Conservation (phyloP, 2,329 filamentous ascomycete genomes). For the Phialophora verrucosa region DNA sequence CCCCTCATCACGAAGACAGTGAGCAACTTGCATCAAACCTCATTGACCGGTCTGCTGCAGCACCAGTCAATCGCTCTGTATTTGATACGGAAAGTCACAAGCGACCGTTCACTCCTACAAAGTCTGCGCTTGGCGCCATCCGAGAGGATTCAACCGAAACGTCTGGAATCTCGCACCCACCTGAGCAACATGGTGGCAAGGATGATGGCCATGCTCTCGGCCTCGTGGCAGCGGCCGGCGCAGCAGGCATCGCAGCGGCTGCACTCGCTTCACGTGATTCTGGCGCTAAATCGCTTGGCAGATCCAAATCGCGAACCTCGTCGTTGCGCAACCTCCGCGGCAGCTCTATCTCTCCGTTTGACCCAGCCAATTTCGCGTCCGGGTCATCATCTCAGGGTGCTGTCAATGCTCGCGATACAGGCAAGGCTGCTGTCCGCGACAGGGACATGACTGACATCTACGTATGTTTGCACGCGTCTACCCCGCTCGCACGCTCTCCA, state of each 20-base stretch:
- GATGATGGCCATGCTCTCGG: slow-evolving; percentile 41
- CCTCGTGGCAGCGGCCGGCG: slow-evolving; percentile 25
- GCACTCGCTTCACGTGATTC: slow-evolving; percentile 33
- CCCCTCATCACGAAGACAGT: slow-evolving; percentile 11
- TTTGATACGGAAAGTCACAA: slow-evolving; percentile 41
- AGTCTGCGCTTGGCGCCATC: slow-evolving; percentile 57
- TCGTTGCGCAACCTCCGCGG: slow-evolving; percentile 45
- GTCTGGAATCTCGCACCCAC: slow-evolving; percentile 14
- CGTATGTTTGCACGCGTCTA: slow-evolving; percentile 66
- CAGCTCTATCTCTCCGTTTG: slow-evolving; percentile 39
- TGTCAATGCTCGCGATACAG: slow-evolving; percentile 84
- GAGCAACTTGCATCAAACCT: slow-evolving; percentile 35
- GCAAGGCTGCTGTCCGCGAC: slow-evolving; percentile 60
- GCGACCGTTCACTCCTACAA: slow-evolving; percentile 44
- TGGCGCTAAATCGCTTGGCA: slow-evolving; percentile 39
- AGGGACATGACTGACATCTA: slow-evolving; percentile 92
- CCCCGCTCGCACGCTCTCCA: background rate
- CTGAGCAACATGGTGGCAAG: slow-evolving; percentile 50
- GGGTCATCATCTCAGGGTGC: slow-evolving; percentile 50
- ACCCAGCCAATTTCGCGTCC: slow-evolving; percentile 26
- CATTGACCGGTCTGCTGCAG: slow-evolving; percentile 28
- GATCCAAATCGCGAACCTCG: slow-evolving; percentile 53
- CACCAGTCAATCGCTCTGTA: slow-evolving; percentile 45
- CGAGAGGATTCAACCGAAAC: slow-evolving; percentile 47
- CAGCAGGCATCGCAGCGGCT: slow-evolving; percentile 25